Evolutionary conservation across 148 eudicot species (phyloP).

Genomic region (Salicornia ramosissima): DNA sequence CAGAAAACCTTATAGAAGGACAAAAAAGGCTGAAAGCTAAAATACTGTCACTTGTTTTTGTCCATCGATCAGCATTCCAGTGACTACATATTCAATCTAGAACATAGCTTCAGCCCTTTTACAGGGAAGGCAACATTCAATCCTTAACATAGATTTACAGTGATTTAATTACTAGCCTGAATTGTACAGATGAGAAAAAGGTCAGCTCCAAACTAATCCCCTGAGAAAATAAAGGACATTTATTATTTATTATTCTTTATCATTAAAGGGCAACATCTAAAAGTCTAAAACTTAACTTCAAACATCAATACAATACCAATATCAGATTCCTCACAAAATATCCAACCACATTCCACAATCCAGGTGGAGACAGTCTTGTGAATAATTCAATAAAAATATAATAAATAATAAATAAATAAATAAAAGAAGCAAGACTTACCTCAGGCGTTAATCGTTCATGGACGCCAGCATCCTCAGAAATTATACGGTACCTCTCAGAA

Average conservation of each 20-base stretch:
- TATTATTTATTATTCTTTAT: background rate
- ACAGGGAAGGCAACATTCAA: background rate
- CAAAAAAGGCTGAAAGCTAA: too few relatives aligned
- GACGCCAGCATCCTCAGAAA: slow-evolving; percentile 37
- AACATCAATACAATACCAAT: background rate
- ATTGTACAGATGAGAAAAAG: background rate
- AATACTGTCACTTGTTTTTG: too few relatives aligned
- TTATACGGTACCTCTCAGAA: slow-evolving; percentile 52
- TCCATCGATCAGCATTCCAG: too few relatives aligned
- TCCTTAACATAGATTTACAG: too few relatives aligned
- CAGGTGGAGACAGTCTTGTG: background rate
- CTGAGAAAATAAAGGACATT: background rate
- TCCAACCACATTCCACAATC: background rate
- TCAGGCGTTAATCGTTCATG: slow-evolving; percentile 50
- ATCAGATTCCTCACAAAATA: background rate
- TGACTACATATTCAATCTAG: too few relatives aligned
- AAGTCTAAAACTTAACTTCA: background rate
- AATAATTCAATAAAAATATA: background rate
- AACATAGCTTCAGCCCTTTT: background rate
- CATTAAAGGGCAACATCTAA: background rate
- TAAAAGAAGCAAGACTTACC: slow-evolving; percentile 30
- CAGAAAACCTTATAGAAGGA: too few relatives aligned
- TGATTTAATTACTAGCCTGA: background rate
- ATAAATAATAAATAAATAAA: background rate
- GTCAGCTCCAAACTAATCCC: background rate